Evolutionary conservation across 345 rosid species (phyloP), one percentile per base, ranked within the genome.

Genomic region (Turritis glabra): DNA sequence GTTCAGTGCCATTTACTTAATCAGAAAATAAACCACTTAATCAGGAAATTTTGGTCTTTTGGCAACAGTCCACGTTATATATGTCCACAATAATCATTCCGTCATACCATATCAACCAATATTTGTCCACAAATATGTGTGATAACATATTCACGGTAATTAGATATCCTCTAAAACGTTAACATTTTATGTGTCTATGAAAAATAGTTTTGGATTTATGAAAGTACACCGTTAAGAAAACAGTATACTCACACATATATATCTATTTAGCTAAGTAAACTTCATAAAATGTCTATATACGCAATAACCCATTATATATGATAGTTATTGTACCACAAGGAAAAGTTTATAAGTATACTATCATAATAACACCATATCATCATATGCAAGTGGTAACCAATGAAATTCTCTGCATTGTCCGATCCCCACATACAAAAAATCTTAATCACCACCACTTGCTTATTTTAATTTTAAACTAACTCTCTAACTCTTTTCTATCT

Each of bases 341-440:
- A 33, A 33, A 33, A 35, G 71, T 35, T 66, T 9, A 30, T 56
- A 11, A 27, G 23, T 14, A 53, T 17, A 69, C 15, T 54, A 69
- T 43, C 19, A 11, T 47, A 58, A 40, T n/a, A 41, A 56, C 5
- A 26, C 18, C 59, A 18, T 18, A 71, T 35, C 40, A 60, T 60
- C 40, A 60, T 60, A 35, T 61, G 60, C 68, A 19, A 46, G 3
- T n/a, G 30, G 55, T 35, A 48, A 5, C 52, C 61, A 61, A 40
- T 52, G 25, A 72, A 21, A 37, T 19, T 37, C 30, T 35, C 37
- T 13, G 68, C 68, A 61, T 50, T 50, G 37, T 26, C 51, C 8
- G 12, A 52, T 63, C 62, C 18, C 68, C 59, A 17, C 29, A 35
- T 48, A 17, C 43, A 63, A 60, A 61, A 61, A 27, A 37, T 51